Base-by-base conservation (phyloP, 306 rosid genomes). In the Calophaca sinica region DNA sequence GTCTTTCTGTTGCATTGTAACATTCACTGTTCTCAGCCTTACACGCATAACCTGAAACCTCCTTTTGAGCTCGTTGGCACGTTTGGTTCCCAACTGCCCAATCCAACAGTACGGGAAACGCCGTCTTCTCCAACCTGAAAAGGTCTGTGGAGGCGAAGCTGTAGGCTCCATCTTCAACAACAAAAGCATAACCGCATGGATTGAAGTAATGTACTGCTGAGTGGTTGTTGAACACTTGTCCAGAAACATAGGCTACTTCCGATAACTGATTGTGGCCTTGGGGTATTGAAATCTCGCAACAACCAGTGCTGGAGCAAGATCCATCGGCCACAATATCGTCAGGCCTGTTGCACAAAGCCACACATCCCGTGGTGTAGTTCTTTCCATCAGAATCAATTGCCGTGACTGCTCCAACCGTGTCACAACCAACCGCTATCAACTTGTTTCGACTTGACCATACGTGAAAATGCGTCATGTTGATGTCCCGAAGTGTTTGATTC, bases 401-500 rank as follows among this genome's bases (percentile, higher is more conserved):
- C 7, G 0, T 0, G 4, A 63, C 0, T 8, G 10, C 5, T 63
- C n/a, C 50, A 15, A 63, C 0, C 0, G 69, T 41, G 51, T 63
- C 35, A 63, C 69, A 63, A 39, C 69, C 69, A 63, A 63, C 35
- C 12, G 14, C 69, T 3, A 20, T 41, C 8, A 41, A 39, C 51
- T 39, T 63, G 51, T 63, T 63, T 63, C 4, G 2, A 41, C 61
- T 62, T 2, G 36, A 1, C 9, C 86, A 88, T 20, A 86, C 6
- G 0, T 54, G 9, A 68, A 75, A 84, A 0, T 4, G 7, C 0
- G 61, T 6, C 7, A 75, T 2, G 4, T 2, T 8, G 11, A 57
- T 0, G 2, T 0, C 2, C 12, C 1, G 5, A 9, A 0, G 0
- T 1, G 0, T 7, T 9, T 2, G 0, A 1, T 1, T 11, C 2